Evolutionary conservation across 495 filamentous ascomycete genomes (phyloP).

Genomic region (Letharia lupina): DNA sequence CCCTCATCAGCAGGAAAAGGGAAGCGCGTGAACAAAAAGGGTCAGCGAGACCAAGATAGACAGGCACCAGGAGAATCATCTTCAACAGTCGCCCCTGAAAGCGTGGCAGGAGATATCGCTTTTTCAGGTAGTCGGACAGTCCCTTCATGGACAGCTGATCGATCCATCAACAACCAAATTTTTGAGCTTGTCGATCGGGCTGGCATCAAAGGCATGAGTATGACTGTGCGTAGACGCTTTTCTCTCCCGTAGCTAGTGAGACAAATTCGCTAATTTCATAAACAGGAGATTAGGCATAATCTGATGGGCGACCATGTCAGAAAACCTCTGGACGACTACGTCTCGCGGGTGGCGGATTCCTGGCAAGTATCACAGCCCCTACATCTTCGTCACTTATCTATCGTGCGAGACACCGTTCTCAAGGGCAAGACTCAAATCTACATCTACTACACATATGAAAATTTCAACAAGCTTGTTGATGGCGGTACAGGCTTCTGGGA

Average conservation of each 20-base stretch:
- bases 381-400: slow-evolving; percentile 53
- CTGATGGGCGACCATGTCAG: slow-evolving; percentile 38
- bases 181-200: slow-evolving; percentile 43
- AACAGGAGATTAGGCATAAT: slow-evolving; percentile 16
- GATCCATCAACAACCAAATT: slow-evolving; percentile 44
- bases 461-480: slow-evolving; percentile 52
- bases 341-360: slow-evolving; percentile 48
- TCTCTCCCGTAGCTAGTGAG: neutral
- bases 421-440: slow-evolving; percentile 47
- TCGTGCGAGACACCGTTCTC: slow-evolving; percentile 53
- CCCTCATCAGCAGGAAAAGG: no score
- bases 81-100: neutral
- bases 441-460: slow-evolving; percentile 47
- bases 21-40: neutral
- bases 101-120: neutral
- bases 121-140: slow-evolving; percentile 21
- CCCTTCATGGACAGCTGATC: slow-evolving; percentile 50
- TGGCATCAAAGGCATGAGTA: slow-evolving; percentile 45
- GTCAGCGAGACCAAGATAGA: neutral
- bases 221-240: slow-evolving; percentile 34
- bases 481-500: slow-evolving; percentile 48
- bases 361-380: slow-evolving; percentile 56
- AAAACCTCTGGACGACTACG: slow-evolving; percentile 46
- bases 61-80: neutral
- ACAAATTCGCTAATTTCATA: neutral